These are phyloP conservation scores for Trichomonas gallinae DNA, from an alignment of 208 protist genomes.

Conservation along the genomic window DNA sequence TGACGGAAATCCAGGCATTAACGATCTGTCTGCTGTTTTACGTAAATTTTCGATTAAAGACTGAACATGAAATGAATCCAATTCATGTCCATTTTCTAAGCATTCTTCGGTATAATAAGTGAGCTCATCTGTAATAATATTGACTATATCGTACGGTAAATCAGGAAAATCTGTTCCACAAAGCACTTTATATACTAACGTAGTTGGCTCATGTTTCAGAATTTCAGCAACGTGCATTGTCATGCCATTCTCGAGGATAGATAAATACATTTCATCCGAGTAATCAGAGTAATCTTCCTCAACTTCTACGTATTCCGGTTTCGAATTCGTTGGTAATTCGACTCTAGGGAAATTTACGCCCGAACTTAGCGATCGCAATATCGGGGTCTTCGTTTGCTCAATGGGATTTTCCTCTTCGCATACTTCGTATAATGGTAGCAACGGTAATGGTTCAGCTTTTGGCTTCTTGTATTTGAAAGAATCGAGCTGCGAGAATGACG, in stretches of 20 bases:
- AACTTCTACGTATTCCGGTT: background rate
- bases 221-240: background rate
- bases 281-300: background rate
- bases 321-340: background rate
- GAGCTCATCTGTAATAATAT: background rate
- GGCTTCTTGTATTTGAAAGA: background rate
- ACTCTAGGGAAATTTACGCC: background rate
- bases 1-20: background rate
- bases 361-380: background rate
- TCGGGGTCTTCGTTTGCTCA: background rate
- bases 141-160: background rate
- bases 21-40: background rate
- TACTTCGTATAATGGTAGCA: background rate
- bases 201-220: background rate
- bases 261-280: background rate
- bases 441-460: background rate
- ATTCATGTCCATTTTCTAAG: background rate
- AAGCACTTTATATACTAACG: background rate
- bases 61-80: background rate
- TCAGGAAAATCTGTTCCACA: background rate
- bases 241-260: background rate
- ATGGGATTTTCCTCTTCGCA: background rate
- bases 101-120: background rate
- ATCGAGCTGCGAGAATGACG: background rate
- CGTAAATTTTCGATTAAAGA: background rate